Conservation (phyloP, 306 rosid genomes). For the Prunus mongolica region DNA sequence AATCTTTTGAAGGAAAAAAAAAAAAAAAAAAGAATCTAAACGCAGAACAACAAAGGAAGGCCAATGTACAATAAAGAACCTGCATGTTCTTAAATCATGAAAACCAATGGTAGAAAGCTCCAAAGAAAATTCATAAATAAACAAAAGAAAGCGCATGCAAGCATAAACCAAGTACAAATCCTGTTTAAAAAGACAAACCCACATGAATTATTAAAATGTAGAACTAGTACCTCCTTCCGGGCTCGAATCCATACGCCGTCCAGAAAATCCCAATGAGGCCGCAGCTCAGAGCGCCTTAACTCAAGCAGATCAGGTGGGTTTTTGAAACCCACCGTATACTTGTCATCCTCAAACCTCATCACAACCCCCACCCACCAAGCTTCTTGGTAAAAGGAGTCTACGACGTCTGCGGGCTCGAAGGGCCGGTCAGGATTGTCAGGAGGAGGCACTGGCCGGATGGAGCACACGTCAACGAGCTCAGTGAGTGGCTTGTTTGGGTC, state of each 20-base stretch:
- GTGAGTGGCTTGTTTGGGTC: background rate
- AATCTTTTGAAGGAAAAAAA: background rate
- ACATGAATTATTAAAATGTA: background rate
- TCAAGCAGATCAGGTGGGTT: constrained; percentile 19
- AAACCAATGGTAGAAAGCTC: background rate
- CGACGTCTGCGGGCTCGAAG: constrained; percentile 5
- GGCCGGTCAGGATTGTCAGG: background rate
- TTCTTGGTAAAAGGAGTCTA: constrained; percentile 4
- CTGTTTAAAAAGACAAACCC: background rate
- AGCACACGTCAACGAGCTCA: background rate
- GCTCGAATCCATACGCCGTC: background rate
- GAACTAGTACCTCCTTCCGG: constrained; percentile 14
- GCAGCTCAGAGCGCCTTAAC: background rate
- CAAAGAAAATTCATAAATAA: background rate
- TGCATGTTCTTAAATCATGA: background rate
- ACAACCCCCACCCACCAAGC: constrained; percentile 23
- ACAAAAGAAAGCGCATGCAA: background rate
- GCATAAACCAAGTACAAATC: background rate
- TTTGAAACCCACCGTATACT: constrained; percentile 12
- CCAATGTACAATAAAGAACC: background rate
- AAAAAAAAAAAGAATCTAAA: background rate
- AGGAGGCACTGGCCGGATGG: constrained; percentile 15
- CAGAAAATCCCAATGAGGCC: constrained; percentile 19
- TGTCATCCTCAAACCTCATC: background rate
- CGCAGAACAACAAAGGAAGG: background rate